Evolutionary conservation across 768 basidiomycete genomes (phyloP), one percentile per base, ranked within the genome.

Genomic region (Collybia nuda): DNA sequence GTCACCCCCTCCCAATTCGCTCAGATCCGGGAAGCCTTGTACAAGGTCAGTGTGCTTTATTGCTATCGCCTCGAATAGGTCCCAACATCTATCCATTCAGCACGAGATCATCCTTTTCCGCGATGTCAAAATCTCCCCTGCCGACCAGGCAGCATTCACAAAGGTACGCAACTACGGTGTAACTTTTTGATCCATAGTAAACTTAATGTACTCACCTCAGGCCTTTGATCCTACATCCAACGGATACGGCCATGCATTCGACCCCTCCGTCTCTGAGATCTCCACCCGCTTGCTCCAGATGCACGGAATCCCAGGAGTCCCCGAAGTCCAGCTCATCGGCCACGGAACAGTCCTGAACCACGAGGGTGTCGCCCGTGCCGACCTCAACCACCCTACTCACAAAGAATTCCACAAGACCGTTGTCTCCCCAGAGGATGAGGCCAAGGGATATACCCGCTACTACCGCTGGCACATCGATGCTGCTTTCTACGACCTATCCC

Each of bases 381-480:
- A 77, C 64, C 81, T 95, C 61, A 92, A 88, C 67, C 93, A 95
- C 65, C 92, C 90, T 2, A 83, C 80, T 41, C 92, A 94, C 68
- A 83, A 77, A 40, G 87, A 85, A 2, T 95, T 94, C 71, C 93
- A 95, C 74, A 92, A 90, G 70, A 86, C 86, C 35, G 67, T 67
- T 18, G 77, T 94, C 28, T 82, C 84, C 9, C 70, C 75, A 4
- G 88, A 88, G 60, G 92, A 94, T 53, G 87, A 88, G 57, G 81
- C 69, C 8, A 76, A 79, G 44, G 91, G 90, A 18, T 67, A 76
- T 40, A 93, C 92, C 15, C 79, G 91, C 36, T 93, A 88, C 77
- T 93, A 92, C 67, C 75, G 92, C 42, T 93, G 91, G 91, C 90
- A 95, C 66, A 93, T 94, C 66, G 93, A 94, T 58, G 92, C 93